Conservation (phyloP, 164 flowering plant genomes). For the Berberis vulgaris region DNA sequence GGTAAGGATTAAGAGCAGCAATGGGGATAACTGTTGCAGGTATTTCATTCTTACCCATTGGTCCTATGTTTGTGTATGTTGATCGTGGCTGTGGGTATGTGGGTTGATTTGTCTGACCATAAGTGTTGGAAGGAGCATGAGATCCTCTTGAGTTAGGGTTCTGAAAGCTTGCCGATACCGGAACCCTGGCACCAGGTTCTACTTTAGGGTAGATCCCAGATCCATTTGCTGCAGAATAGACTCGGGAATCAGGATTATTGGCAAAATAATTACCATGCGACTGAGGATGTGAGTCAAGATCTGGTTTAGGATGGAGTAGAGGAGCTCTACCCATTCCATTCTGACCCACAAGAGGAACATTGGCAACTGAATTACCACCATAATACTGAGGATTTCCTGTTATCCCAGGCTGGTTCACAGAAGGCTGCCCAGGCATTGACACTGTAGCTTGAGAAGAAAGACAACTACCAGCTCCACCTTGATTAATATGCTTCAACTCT, state of each 20-base stretch:
- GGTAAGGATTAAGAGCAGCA: conserved; percentile 85
- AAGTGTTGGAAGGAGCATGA: conserved; percentile 26
- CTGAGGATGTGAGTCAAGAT: conserved; percentile 19
- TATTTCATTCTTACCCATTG: conserved; percentile 77
- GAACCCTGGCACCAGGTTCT: conserved; percentile 24
- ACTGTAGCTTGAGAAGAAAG: conserved; percentile 26
- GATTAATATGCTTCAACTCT: conserved; percentile 39
- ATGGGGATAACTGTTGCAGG: conserved; percentile 74
- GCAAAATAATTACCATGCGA: conserved; percentile 25
- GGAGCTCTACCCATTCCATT: conserved; percentile 20
- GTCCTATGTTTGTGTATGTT: conserved; percentile 70
- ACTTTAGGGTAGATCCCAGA: conserved; percentile 21
- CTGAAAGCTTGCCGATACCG: conserved; percentile 18
- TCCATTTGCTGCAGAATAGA: conserved; percentile 23
- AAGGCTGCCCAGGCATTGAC: conserved; percentile 24
- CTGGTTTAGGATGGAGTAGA: conserved; percentile 21
- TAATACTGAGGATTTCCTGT: conserved; percentile 25
- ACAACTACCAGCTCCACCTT: conserved; percentile 14
- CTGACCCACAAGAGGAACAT: conserved; percentile 12
- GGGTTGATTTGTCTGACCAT: conserved; percentile 33
- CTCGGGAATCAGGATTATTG: conserved; percentile 28
- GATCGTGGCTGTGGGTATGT: conserved; percentile 55
- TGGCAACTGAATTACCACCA: conserved; percentile 12
- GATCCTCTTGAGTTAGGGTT: conserved; percentile 26
- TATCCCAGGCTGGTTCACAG: conserved; percentile 31